phyloP scores from a whole-genome alignment of 2,329 filamentous ascomycete species.

The Microdochium paspali region DNA sequence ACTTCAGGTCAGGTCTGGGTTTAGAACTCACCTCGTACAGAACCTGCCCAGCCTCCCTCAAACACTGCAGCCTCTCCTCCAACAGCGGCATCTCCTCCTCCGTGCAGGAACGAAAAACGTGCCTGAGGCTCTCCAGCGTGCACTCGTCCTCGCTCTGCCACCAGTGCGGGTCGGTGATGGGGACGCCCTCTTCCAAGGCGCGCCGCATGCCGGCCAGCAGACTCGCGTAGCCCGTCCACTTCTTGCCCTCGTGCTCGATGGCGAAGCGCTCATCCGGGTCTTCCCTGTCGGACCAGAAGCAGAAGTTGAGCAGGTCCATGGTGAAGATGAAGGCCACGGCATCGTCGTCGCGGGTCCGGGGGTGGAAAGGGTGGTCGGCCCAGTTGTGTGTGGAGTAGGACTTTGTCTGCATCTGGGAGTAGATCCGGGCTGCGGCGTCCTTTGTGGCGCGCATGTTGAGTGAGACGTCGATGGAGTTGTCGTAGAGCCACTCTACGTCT shows the following conservation, averaged over 20 bases:
- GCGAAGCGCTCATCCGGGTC: slow-evolving; percentile 64
- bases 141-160: slow-evolving; percentile 74
- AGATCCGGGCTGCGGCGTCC: slow-evolving; percentile 70
- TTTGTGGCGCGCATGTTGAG: slow-evolving; percentile 78
- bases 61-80: slow-evolving; percentile 63
- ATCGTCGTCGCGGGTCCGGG: slow-evolving; percentile 67
- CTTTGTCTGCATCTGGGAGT: slow-evolving; percentile 73
- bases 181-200: slow-evolving; percentile 85
- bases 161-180: slow-evolving; percentile 80
- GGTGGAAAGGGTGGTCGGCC: slow-evolving; percentile 84
- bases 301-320: slow-evolving; percentile 96
- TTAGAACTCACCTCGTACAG: slow-evolving; percentile 56
- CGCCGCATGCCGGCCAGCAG: slow-evolving; percentile 79
- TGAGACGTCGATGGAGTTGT: slow-evolving; percentile 89
- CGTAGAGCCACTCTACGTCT: slow-evolving; percentile 76
- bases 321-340: slow-evolving; percentile 92
- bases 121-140: slow-evolving; percentile 60
- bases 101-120: slow-evolving; percentile 81
- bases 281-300: slow-evolving; percentile 75
- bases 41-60: slow-evolving; percentile 75
- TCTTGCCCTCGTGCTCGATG: slow-evolving; percentile 69
- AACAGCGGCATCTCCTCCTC: slow-evolving; percentile 82
- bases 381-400: slow-evolving; percentile 77
- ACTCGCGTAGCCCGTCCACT: slow-evolving; percentile 94
- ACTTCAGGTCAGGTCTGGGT: not conserved